Base-by-base conservation (phyloP, 441 rosid genomes). In the Gossypium davidsonii region DNA sequence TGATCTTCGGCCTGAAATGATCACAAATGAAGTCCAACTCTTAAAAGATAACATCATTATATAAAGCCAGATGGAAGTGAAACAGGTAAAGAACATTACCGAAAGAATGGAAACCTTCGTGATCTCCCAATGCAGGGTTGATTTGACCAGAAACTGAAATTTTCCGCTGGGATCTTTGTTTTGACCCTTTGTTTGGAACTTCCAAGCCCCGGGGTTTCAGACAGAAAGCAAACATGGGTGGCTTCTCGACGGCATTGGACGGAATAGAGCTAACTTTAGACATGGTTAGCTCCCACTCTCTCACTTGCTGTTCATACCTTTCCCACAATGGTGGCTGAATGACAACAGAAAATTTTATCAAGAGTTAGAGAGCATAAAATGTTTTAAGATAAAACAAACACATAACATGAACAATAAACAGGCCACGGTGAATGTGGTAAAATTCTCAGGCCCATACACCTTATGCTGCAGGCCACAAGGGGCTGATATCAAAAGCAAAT, bases 131-230 rank as follows among this genome's bases (percentile, higher is more conserved):
- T 44, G 75, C 72, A 67, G 78, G 31, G 78, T 81, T 81, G 78
- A 73, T 86, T 72, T 86, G 85, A 62, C 89, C 84, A 69, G 89
- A 73, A 82, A 86, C 86, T 61, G 97, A 89, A 73, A 83, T 71
- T 76, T 83, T 91, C 79, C 81, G 85, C 39, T 90, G 97, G 6
- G 99, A 84, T 79, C 97, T 83, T 65, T 93, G 98, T 74, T 93
- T 93, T 42, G 95, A 90, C 34, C 97, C 98, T 83, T 74, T 91
- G 81, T 95, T 85, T 34, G 90, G 94, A 74, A 93, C 88, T 82
- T 95, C 98, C 88, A 95, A 79, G 49, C 99, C 97, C 74, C 98
- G 88, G 2, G 99, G 99, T 81, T 93, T 95, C 87, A 91, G 79
- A 80, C 97, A 95, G 75, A 95, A 95, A 72, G 98, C 99, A 91